Evolutionary conservation across 768 basidiomycete species (phyloP).

Genomic region (Suillus weaverae): DNA sequence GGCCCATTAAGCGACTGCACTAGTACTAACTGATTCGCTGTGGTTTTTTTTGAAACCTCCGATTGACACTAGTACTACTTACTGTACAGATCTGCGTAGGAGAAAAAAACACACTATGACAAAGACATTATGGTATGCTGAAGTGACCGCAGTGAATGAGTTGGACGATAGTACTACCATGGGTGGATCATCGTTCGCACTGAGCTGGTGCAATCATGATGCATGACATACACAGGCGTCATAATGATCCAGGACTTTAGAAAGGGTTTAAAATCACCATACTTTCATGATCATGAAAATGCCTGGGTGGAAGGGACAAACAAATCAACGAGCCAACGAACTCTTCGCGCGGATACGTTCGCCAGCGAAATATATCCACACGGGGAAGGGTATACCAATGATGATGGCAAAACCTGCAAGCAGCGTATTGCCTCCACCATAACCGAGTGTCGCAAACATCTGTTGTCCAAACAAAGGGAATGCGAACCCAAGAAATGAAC

Average conservation of each 20-base stretch:
- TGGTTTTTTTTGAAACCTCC: not conserved
- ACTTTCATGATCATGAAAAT: not conserved
- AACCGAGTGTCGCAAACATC: not conserved
- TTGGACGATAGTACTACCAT: too few relatives aligned
- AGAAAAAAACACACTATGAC: not conserved
- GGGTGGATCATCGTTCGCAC: too few relatives aligned
- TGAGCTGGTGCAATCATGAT: too few relatives aligned
- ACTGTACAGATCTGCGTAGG: too few relatives aligned
- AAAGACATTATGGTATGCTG: not conserved
- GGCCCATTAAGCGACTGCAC: too few relatives aligned
- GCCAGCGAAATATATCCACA: not conserved
- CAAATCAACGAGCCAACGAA: not conserved
- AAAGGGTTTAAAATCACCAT: not conserved
- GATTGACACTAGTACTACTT: not conserved
- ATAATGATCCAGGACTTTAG: too few relatives aligned
- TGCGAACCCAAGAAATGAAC: not conserved
- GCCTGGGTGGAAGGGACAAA: not conserved
- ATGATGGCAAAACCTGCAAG: not conserved
- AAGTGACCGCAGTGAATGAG: too few relatives aligned
- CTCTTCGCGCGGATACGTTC: not conserved
- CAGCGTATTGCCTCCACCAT: not conserved
- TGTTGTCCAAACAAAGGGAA: slow-evolving; percentile 1
- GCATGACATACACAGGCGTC: too few relatives aligned
- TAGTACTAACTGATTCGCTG: too few relatives aligned
- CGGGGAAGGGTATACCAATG: not conserved